Evolutionary conservation across 2,329 filamentous ascomycete species (phyloP).

Genomic region (Fonsecaea monophora): DNA sequence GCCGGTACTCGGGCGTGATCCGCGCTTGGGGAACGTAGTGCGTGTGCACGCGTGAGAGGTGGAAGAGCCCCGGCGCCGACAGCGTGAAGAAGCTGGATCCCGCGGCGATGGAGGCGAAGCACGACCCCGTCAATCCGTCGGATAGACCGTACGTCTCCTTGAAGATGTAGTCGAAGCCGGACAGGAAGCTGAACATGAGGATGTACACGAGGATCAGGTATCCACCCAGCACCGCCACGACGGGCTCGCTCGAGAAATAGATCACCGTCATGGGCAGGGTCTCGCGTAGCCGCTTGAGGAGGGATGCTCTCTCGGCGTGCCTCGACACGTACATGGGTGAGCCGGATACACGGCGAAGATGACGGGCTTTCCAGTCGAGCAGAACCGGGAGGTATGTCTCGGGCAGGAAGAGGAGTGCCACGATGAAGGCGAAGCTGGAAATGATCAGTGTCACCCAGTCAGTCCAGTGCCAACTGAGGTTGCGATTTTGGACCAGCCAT

Average conservation of each 20-base stretch:
- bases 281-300: neutral
- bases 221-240: slow-evolving; percentile 42
- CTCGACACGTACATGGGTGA: slow-evolving; percentile 43
- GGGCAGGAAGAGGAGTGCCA: slow-evolving; percentile 13
- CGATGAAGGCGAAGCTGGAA: slow-evolving; percentile 2
- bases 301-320: neutral
- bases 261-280: slow-evolving; percentile 47
- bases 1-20: slow-evolving; percentile 57
- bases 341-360: slow-evolving; percentile 12
- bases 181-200: slow-evolving; percentile 47
- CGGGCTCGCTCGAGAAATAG: slow-evolving; percentile 53
- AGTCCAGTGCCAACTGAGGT: slow-evolving; percentile 7
- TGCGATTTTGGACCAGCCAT: slow-evolving; percentile 39
- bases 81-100: slow-evolving; percentile 48
- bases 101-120: slow-evolving; percentile 57
- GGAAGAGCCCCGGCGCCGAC: slow-evolving; percentile 55
- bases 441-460: slow-evolving; percentile 18
- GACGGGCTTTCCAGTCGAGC: slow-evolving; percentile 15
- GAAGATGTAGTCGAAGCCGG: slow-evolving; percentile 61
- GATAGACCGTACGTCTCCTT: slow-evolving; percentile 56
- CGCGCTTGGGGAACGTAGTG: slow-evolving; percentile 1
- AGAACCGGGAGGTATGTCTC: slow-evolving; percentile 18
- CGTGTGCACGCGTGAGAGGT: slow-evolving; percentile 48
- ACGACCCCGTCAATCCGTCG: slow-evolving; percentile 52
- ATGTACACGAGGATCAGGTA: slow-evolving; percentile 44